These are phyloP conservation scores for Trichoderma aggressivum DNA, from an alignment of 2,329 filamentous ascomycete species.

Conservation along the genomic window DNA sequence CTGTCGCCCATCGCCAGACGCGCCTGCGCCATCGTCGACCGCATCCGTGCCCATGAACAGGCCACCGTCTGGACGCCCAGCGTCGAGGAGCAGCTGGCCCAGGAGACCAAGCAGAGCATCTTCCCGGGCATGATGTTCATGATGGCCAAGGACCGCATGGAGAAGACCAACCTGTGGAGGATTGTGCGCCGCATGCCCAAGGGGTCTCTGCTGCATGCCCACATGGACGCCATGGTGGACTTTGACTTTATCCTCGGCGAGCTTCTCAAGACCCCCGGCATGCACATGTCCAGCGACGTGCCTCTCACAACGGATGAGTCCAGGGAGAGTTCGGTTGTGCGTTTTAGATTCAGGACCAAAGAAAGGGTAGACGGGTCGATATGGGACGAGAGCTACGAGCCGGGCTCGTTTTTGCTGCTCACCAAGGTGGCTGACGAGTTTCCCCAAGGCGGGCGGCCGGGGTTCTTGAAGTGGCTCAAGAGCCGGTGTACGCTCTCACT, in stretches of 20 bases:
- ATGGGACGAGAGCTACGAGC: constrained; percentile 64
- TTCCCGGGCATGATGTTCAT: constrained; percentile 94
- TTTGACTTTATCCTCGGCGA: constrained; percentile 74
- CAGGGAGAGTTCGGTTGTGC: constrained; percentile 53
- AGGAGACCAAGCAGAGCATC: constrained; percentile 59
- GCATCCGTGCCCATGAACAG: constrained; percentile 75
- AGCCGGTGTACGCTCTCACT: constrained; percentile 67
- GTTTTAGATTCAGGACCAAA: constrained; percentile 58
- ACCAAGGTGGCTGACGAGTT: constrained; percentile 67
- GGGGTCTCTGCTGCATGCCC: constrained; percentile 79
- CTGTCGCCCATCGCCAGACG: constrained; percentile 75
- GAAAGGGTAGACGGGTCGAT: constrained; percentile 49
- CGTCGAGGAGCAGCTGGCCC: constrained; percentile 67
- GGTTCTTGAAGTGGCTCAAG: constrained; percentile 76
- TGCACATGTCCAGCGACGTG: constrained; percentile 64
- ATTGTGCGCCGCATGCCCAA: constrained; percentile 88
- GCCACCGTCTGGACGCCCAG: constrained; percentile 71
- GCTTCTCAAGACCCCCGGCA: constrained; percentile 67
- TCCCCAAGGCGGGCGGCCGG: constrained; percentile 65
- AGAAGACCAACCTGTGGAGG: constrained; percentile 77
- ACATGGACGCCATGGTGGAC: constrained; percentile 89
- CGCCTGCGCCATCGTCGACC: constrained; percentile 75
- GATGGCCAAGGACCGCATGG: constrained; percentile 80
- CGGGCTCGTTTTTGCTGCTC: constrained; percentile 56
- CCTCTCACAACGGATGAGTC: constrained; percentile 54